Evolutionary conservation across 208 protist genomes (phyloP).

Genomic region (Leishmania lainsoni): DNA sequence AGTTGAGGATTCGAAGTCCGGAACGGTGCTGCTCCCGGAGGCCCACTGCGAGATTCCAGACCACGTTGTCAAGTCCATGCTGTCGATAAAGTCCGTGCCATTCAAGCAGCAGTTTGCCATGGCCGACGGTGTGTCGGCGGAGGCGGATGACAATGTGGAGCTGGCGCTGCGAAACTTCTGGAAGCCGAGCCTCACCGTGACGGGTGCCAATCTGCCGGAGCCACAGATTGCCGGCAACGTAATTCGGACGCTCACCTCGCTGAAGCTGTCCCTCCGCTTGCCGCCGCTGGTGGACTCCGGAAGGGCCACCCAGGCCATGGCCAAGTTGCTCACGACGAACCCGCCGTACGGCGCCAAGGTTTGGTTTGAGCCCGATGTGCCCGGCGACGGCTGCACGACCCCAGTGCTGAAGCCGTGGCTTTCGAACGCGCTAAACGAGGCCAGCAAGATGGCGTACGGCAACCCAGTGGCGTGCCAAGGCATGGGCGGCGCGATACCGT

Average conservation of each 20-base stretch:
- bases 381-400: slow-evolving; percentile 84
- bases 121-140: slow-evolving; percentile 39
- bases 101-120: slow-evolving; percentile 73
- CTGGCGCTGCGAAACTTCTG: slow-evolving; percentile 92
- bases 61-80: slow-evolving; percentile 51
- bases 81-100: slow-evolving; percentile 61
- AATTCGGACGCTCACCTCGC: slow-evolving; percentile 77
- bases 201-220: slow-evolving; percentile 90
- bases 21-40: slow-evolving; percentile 85
- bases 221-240: slow-evolving; percentile 92
- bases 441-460: slow-evolving; percentile 82
- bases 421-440: slow-evolving; percentile 65
- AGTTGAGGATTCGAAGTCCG: slow-evolving; percentile 93
- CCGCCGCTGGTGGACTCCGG: slow-evolving; percentile 84
- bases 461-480: slow-evolving; percentile 76
- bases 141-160: slow-evolving; percentile 67
- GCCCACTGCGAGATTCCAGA: slow-evolving; percentile 91
- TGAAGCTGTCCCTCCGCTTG: slow-evolving; percentile 94
- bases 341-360: slow-evolving; percentile 94
- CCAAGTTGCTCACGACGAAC: slow-evolving; percentile 77
- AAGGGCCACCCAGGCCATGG: slow-evolving; percentile 52
- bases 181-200: slow-evolving; percentile 93
- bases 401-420: slow-evolving; percentile 88
- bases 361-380: slow-evolving; percentile 60
- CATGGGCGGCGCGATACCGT: slow-evolving; percentile 94